These are phyloP conservation scores for Podospora conica DNA, from an alignment of 495 filamentous ascomycete species.

Conservation along the genomic window DNA sequence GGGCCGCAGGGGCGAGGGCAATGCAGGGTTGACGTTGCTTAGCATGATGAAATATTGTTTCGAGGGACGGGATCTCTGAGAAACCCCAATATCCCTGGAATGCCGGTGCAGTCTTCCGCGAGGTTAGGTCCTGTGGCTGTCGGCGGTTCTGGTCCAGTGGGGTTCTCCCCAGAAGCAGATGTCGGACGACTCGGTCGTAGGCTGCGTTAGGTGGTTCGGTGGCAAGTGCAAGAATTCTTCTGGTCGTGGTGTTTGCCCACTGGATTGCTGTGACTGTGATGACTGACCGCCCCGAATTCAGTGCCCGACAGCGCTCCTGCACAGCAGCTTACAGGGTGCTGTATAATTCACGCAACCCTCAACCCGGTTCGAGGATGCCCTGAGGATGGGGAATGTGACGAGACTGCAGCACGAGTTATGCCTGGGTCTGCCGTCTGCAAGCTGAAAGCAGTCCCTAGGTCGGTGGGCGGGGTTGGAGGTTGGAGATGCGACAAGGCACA, in stretches of 20 bases:
- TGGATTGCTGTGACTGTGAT: no score
- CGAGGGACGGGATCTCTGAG: slow-evolving; percentile 20
- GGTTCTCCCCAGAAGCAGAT: background rate
- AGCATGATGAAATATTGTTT: slow-evolving; percentile 43
- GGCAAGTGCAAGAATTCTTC: background rate
- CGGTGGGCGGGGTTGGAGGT: background rate
- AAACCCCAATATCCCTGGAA: slow-evolving; percentile 14
- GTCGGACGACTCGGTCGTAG: background rate
- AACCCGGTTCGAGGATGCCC: background rate
- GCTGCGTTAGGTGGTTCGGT: background rate
- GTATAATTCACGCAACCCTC: background rate
- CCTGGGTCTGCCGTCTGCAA: no score
- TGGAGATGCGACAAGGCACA: background rate
- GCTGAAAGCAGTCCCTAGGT: no score
- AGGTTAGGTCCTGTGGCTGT: slow-evolving; percentile 2
- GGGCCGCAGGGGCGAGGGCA: slow-evolving; percentile 16
- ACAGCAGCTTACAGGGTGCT: background rate
- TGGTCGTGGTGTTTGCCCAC: background rate
- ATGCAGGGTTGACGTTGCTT: slow-evolving; percentile 28
- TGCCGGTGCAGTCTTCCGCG: background rate
- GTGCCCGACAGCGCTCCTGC: no score
- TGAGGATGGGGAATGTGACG: background rate
- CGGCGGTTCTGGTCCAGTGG: slow-evolving; percentile 1
- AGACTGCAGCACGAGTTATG: no score
- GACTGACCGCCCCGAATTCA: no score